Conservation (phyloP, 2,329 filamentous ascomycete species). For the Hawksworthiomyces lignivorus region DNA sequence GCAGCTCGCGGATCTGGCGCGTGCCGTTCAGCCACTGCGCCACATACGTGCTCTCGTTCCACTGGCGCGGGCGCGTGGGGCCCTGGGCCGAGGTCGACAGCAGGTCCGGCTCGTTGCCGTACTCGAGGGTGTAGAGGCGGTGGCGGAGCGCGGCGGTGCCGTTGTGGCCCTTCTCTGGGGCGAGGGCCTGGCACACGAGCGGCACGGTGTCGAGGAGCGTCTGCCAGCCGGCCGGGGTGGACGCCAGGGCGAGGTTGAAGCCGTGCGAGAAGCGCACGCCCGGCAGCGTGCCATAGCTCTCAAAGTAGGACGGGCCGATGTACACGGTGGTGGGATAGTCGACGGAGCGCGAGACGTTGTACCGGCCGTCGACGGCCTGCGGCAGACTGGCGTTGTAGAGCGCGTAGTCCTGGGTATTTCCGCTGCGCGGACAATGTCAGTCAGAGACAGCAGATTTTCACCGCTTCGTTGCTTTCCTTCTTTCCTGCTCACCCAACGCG, state of each 20-base stretch:
- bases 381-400: constrained; percentile 48
- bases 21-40: constrained; percentile 51
- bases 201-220: constrained; percentile 47
- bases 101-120: constrained; percentile 58
- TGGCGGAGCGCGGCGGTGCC: background rate
- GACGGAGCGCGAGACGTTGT: constrained; percentile 38
- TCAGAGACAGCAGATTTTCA: too few relatives aligned
- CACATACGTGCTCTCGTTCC: constrained; percentile 49
- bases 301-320: constrained; percentile 55
- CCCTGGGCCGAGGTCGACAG: constrained; percentile 45
- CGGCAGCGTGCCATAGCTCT: constrained; percentile 52
- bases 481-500: constrained; percentile 36
- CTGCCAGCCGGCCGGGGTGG: constrained; percentile 38
- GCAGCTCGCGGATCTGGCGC: constrained; percentile 34
- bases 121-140: constrained; percentile 47
- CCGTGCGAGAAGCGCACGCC: constrained; percentile 51
- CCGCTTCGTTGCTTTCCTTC: too few relatives aligned
- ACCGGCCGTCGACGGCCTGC: constrained; percentile 42
- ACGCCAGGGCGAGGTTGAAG: constrained; percentile 49
- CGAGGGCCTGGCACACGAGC: constrained; percentile 49
- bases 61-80: constrained; percentile 41
- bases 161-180: constrained; percentile 28
- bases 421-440: constrained; percentile 29
- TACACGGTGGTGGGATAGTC: constrained; percentile 55
- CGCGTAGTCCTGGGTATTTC: constrained; percentile 61